Evolutionary conservation across 1,139 yeast genomes (phyloP), one percentile per base, ranked within the genome.

Genomic region (Kodamaea anthophila): DNA sequence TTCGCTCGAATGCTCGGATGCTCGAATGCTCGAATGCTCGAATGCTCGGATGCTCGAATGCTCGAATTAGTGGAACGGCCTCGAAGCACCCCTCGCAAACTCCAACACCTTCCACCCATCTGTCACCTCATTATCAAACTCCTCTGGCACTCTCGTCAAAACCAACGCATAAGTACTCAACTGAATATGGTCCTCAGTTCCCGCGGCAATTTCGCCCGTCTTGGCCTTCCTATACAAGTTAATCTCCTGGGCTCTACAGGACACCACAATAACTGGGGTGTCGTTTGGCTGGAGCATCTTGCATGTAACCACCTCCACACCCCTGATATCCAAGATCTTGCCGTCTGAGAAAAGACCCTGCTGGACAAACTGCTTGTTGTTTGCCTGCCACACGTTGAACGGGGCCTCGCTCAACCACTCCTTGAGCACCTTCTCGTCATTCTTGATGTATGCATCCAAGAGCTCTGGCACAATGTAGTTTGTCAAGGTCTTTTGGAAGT

Each of bases 41-140:
- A n/a, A n/a, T n/a, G n/a, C n/a, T n/a, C n/a, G n/a, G n/a, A n/a
- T n/a, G n/a, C n/a, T n/a, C n/a, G n/a, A n/a, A n/a, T n/a, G n/a
- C n/a, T n/a, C n/a, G n/a, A n/a, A n/a, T 55, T 53, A 86, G 44
- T 88, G 87, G 75, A 83, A 86, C 36, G 82, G 84, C 64, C 95
- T 78, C 30, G 94, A 80, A 29, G 87, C 93, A 43, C 96, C 96
- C 53, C 96, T 81, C 31, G 87, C 96, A 54, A 93, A 84, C 60
- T 93, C 98, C 51, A 91, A 62, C 35, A 93, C 78, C 65, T 85
- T 86, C 98, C 98, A 93, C 24, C 99, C 99, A 51, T 86, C 95
- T 15, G 99, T 93, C 46, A 80, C 87, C 34, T 74, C 71, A 54
- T 93, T 85, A 38, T 80, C 94, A 52, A 93, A 77, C 41, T 88